A percentile compares a stretch with the other conserved stretches of the same genome.
phyloP scores from a whole-genome alignment of 2,329 filamentous ascomycete species.

The Diplocarpon mali region DNA sequence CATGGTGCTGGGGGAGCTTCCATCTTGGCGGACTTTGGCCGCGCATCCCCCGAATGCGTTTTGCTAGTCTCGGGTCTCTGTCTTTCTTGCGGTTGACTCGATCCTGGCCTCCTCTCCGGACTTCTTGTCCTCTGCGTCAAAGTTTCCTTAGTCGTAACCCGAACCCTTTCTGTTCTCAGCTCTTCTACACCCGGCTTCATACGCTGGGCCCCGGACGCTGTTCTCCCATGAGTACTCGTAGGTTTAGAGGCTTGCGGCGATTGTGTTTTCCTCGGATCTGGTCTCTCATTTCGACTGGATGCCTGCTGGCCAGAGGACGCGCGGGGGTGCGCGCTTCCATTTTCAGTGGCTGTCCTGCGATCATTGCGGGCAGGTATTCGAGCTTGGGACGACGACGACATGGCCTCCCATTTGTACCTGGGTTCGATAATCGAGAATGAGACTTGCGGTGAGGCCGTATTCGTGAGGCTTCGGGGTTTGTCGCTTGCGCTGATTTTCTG shows the following conservation, averaged over 20 bases:
- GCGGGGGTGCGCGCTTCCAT: constrained; percentile 24
- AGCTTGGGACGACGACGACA: constrained; percentile 27
- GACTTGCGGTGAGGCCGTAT: not conserved
- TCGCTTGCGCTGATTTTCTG: not conserved
- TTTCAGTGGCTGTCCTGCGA: constrained; percentile 22
- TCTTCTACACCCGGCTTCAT: constrained; percentile 34
- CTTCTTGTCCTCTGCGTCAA: constrained; percentile 48
- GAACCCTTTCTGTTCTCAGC: constrained; percentile 43
- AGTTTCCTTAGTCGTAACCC: constrained; percentile 53
- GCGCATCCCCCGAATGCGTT: constrained; percentile 19
- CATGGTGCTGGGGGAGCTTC: constrained; percentile 49
- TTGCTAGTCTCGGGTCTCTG: constrained; percentile 19
- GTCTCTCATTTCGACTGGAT: constrained; percentile 18
- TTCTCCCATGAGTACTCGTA: constrained; percentile 39
- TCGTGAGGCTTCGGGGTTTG: not conserved
- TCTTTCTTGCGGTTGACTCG: constrained; percentile 13
- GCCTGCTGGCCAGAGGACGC: constrained; percentile 20
- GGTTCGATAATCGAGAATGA: not conserved
- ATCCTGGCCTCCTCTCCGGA: constrained; percentile 32
- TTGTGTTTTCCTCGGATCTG: constrained; percentile 18
- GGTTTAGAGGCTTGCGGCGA: constrained; percentile 20
- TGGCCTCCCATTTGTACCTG: constrained; percentile 22
- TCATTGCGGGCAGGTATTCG: constrained; percentile 25
- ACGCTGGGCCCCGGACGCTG: constrained; percentile 43
- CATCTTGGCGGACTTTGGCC: constrained; percentile 30